Conservation (phyloP, 805 yeast genomes). For the Lipomyces sp. region DNA sequence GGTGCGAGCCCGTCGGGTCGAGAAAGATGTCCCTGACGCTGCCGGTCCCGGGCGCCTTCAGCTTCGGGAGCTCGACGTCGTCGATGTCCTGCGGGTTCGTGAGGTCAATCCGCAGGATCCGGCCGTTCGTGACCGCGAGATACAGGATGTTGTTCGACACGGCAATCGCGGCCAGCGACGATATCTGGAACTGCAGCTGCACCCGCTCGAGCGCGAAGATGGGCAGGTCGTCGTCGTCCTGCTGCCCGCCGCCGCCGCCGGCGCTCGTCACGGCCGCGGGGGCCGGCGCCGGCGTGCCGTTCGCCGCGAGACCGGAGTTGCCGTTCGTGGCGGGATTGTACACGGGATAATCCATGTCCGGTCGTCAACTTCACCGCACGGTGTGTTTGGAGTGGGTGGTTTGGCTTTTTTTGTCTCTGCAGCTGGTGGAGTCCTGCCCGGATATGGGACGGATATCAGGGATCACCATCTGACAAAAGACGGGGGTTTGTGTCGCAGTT, state of each 20-base stretch:
- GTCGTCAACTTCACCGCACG: conserved; percentile 4
- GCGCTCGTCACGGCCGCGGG: conserved; percentile 7
- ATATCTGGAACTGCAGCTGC: conserved; percentile 51
- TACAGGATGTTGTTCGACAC: conserved; percentile 57
- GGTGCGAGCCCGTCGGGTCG: conserved; percentile 53
- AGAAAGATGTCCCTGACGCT: conserved; percentile 42
- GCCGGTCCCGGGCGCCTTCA: conserved; percentile 33
- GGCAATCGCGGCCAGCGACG: conserved; percentile 48
- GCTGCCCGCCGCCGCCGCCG: neutral
- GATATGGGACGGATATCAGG: no score
- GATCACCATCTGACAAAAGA: no score
- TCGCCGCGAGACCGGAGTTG: neutral
- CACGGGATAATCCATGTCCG: conserved; percentile 13
- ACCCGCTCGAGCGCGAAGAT: conserved; percentile 42
- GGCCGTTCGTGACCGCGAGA: conserved; percentile 51
- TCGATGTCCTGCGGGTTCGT: conserved; percentile 61
- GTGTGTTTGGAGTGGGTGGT: no score
- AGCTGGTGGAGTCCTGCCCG: no score
- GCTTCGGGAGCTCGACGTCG: conserved; percentile 34
- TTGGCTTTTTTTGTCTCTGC: no score
- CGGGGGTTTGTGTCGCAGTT: no score
- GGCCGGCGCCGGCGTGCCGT: conserved; percentile 4
- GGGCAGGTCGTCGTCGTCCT: conserved; percentile 25
- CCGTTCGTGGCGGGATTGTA: conserved; percentile 1
- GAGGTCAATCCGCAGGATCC: conserved; percentile 62